phyloP scores from a whole-genome alignment of 2,329 filamentous ascomycete genomes.

The Apiospora rasikravindrae region DNA sequence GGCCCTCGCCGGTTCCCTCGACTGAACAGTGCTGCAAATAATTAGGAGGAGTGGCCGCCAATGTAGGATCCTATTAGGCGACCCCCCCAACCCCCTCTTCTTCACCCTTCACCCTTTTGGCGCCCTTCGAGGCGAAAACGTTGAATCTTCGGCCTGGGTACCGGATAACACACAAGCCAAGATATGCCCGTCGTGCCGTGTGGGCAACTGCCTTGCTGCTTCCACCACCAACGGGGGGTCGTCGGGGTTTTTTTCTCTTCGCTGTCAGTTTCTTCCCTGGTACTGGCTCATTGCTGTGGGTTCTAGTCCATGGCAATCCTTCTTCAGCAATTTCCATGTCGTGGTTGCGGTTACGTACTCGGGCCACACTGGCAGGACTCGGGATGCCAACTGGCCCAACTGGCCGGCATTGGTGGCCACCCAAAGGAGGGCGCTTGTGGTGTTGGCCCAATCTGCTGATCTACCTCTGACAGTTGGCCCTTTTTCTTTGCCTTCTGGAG shows the following conservation, averaged over 20 bases:
- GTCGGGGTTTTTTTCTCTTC: conserved; percentile 1
- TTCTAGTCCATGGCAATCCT: conserved; percentile 14
- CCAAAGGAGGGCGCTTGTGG: neutral
- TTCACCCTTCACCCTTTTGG: too few relatives aligned
- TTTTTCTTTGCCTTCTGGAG: conserved; percentile 6
- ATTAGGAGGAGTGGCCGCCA: neutral
- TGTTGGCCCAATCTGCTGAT: neutral
- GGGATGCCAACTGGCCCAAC: conserved; percentile 4
- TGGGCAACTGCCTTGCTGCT: neutral
- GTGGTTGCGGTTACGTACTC: conserved; percentile 4
- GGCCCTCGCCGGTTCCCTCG: neutral
- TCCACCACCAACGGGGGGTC: neutral
- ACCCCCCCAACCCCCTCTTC: neutral
- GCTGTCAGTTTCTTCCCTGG: conserved; percentile 4
- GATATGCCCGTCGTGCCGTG: neutral
- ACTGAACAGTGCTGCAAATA: conserved; percentile 13
- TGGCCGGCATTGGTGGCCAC: neutral
- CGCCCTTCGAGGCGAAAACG: neutral
- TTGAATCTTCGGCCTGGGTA: conserved; percentile 12
- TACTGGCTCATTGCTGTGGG: conserved; percentile 11
- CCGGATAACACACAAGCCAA: neutral
- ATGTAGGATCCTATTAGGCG: neutral
- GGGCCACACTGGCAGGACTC: neutral
- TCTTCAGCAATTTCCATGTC: conserved; percentile 9
- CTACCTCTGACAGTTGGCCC: conserved; percentile 5